Base-by-base conservation (phyloP, 2,329 filamentous ascomycete genomes). In the Aschersonia sp. region DNA sequence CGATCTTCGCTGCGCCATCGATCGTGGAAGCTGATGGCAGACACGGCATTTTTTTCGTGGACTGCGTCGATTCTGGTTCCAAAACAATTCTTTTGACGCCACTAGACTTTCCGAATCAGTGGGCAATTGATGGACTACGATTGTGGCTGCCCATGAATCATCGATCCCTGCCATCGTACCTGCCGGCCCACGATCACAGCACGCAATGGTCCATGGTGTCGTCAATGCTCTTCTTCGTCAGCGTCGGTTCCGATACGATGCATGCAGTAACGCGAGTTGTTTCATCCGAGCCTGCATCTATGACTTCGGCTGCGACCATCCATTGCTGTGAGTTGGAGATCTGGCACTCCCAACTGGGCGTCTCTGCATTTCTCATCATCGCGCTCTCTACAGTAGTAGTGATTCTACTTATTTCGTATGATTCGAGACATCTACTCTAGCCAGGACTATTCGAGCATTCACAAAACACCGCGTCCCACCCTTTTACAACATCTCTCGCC, bases 1-100 rank as follows among this genome's bases (percentile, higher is more conserved):
- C 47, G 78, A 77, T 49, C 64, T 83, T 12, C 63, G 71, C 45
- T 72, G 73, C 52, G 78, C 73, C 12, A 56, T 75, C 41, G 68
- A 61, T 44, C 57, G 57, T 42, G 50, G 58, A 39, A 53, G 58
- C 32, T 63, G 53, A 41, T 6, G 35, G 41, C 30, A 30, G 30
- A 22, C 22, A 22, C 22, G 22, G 30, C 42, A 6, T 14, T 30
- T 44, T 44, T n/a, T n/a, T 8, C 2, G 35, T 12, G 12, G 9
- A 9, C 35, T 39, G 8, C 9, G 12, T 8, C 35, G 35, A 8
- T 4, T 4, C 12, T 39, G 35, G 35, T 9, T 39, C 35, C 35
- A 12, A 39, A 39, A 39, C 8, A 4, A 39, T 39, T 8, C 35
- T 39, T 12, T 41, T 6, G 1, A 41, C 40, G 22, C 22, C 22